phyloP scores from a whole-genome alignment of 2,329 filamentous ascomycete genomes.

The Septoria linicola region DNA sequence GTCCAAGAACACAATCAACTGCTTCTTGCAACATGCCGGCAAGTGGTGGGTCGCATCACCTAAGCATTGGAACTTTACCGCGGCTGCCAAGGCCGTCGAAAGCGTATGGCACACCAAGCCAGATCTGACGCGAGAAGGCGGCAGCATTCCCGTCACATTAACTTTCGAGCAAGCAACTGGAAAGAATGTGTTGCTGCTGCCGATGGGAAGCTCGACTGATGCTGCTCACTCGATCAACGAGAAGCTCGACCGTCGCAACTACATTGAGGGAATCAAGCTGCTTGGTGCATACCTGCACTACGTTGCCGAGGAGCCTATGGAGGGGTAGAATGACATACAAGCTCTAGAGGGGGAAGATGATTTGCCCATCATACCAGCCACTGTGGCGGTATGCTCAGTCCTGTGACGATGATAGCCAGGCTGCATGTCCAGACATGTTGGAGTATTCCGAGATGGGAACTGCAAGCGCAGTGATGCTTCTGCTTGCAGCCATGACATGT shows the following conservation, averaged over 20 bases:
- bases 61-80: conserved; percentile 98
- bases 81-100: conserved; percentile 92
- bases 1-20: conserved; percentile 88
- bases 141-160: conserved; percentile 93
- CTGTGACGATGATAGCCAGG: too few relatives aligned
- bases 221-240: conserved; percentile 98
- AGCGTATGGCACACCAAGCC: conserved; percentile 90
- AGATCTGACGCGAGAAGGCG: conserved; percentile 93
- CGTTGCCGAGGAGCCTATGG: conserved; percentile 78
- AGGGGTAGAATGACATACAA: conserved; percentile 6
- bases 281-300: conserved; percentile 95
- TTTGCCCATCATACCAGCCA: too few relatives aligned
- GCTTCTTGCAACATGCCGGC: conserved; percentile 78
- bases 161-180: conserved; percentile 97
- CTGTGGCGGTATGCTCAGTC: too few relatives aligned
- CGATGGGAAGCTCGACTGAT: conserved; percentile 89
- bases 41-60: conserved; percentile 99
- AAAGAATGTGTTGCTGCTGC: conserved; percentile 93
- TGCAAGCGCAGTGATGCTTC: too few relatives aligned
- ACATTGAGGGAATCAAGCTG: conserved; percentile 96
- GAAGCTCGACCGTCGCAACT: conserved; percentile 95
- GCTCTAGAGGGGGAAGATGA: too few relatives aligned
- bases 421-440: too few relatives aligned
- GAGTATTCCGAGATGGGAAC: too few relatives aligned
- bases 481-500: too few relatives aligned